A percentile compares a stretch with the other conserved stretches of the same genome.
These are phyloP conservation scores for Fusarium phyllophilum DNA, from an alignment of 2,329 filamentous ascomycete species.

Conservation along the genomic window DNA sequence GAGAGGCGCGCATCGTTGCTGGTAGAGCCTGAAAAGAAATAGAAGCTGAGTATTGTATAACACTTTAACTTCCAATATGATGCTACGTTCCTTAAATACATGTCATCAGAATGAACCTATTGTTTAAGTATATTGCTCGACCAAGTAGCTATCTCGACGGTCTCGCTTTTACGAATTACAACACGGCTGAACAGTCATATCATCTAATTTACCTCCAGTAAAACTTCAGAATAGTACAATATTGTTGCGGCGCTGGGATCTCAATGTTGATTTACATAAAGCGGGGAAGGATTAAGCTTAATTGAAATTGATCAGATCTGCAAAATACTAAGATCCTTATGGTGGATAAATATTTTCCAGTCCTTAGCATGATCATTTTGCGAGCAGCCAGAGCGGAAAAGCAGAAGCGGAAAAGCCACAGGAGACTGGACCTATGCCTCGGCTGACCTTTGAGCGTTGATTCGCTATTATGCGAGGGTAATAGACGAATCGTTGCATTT, in stretches of 20 bases:
- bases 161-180: too few species aligned
- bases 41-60: too few species aligned
- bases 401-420: neutral
- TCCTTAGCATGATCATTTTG: neutral
- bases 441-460: neutral
- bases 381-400: neutral
- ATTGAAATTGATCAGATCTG: neutral
- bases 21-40: neutral
- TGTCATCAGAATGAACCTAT: too few species aligned
- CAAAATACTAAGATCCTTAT: neutral
- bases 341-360: constrained; percentile 3
- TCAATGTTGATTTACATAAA: neutral
- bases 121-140: too few species aligned
- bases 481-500: neutral
- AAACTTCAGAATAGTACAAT: neutral
- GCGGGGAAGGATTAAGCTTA: constrained; percentile 16
- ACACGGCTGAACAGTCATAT: too few species aligned
- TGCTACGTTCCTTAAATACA: neutral
- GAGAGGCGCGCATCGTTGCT: neutral
- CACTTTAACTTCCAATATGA: too few species aligned
- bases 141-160: too few species aligned
- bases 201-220: neutral
- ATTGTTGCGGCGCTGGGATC: neutral
- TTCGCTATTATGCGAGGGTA: neutral
- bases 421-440: neutral